These are phyloP conservation scores for Cocos nucifera DNA, from an alignment of 176 grass and related monocot genomes.

Conservation along the genomic window DNA sequence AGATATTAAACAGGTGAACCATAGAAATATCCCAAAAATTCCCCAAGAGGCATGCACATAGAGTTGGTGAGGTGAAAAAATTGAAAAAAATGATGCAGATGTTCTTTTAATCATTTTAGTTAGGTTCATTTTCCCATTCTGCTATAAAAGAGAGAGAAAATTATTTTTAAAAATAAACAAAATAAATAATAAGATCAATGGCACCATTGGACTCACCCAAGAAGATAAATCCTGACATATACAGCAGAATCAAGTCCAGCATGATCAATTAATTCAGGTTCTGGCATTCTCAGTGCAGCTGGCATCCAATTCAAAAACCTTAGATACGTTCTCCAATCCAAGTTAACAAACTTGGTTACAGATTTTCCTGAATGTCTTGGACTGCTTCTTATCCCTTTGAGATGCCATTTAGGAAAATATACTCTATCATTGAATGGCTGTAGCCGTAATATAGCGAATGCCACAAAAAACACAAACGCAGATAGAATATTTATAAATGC, in stretches of 20 bases:
- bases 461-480: conserved; percentile 63
- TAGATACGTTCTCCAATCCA: conserved; percentile 60
- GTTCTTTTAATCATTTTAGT: too few species aligned
- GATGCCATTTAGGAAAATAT: conserved; percentile 94
- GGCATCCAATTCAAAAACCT: conserved; percentile 97
- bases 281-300: conserved; percentile 83
- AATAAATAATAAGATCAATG: too few species aligned
- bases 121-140: too few species aligned
- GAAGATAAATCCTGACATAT: conserved; percentile 80
- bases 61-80: too few species aligned
- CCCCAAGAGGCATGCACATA: too few species aligned
- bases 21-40: too few species aligned
- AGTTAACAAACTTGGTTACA: conserved; percentile 72
- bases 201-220: conserved; percentile 46
- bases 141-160: too few species aligned
- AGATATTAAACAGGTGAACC: too few species aligned
- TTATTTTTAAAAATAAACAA: too few species aligned
- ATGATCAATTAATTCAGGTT: conserved; percentile 73
- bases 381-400: conserved; percentile 83
- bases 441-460: conserved; percentile 70
- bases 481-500: conserved; percentile 78
- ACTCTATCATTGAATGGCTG: conserved; percentile 87
- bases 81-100: too few species aligned
- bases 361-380: conserved; percentile 37
- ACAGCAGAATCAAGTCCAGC: conserved; percentile 80